These are phyloP conservation scores for Didymella pomorum DNA, from an alignment of 2,329 filamentous ascomycete species.

Conservation along the genomic window DNA sequence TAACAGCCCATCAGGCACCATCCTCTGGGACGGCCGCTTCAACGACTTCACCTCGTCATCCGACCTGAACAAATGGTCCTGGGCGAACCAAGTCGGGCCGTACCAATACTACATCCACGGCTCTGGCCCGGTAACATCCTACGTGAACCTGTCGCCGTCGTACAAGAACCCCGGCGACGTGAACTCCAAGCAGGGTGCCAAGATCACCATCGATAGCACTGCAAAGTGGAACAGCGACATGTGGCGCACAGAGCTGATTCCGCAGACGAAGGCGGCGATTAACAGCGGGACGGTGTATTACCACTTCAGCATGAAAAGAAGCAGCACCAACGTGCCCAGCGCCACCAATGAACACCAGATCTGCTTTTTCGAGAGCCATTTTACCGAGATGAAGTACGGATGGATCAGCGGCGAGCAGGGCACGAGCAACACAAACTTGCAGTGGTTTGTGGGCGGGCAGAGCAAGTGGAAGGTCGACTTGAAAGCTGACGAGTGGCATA, in stretches of 20 bases:
- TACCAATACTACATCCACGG: constrained; percentile 84
- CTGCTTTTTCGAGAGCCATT: constrained; percentile 72
- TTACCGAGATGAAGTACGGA: constrained; percentile 77
- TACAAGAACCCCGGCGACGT: constrained; percentile 73
- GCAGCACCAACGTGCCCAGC: constrained; percentile 66
- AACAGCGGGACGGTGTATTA: constrained; percentile 73
- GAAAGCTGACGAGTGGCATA: constrained; percentile 73
- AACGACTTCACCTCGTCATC: constrained; percentile 64
- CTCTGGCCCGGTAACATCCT: constrained; percentile 61
- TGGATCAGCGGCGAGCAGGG: constrained; percentile 62
- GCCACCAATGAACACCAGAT: constrained; percentile 73
- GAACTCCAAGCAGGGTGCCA: constrained; percentile 68
- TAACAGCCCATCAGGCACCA: constrained; percentile 51
- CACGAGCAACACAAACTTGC: constrained; percentile 63
- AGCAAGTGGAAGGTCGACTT: constrained; percentile 70
- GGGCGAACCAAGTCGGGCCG: constrained; percentile 71
- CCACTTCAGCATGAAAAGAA: constrained; percentile 73
- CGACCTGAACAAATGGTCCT: constrained; percentile 70
- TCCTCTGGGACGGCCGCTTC: constrained; percentile 72
- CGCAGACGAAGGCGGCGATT: constrained; percentile 71
- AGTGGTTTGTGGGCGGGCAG: constrained; percentile 69
- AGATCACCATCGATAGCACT: constrained; percentile 70
- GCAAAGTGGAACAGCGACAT: constrained; percentile 79
- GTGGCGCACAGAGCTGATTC: constrained; percentile 77
- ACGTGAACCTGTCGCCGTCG: constrained; percentile 67